Evolutionary conservation across 345 rosid genomes (phyloP), one percentile per base, ranked within the genome.

Genomic region (Eutrema japonicum): DNA sequence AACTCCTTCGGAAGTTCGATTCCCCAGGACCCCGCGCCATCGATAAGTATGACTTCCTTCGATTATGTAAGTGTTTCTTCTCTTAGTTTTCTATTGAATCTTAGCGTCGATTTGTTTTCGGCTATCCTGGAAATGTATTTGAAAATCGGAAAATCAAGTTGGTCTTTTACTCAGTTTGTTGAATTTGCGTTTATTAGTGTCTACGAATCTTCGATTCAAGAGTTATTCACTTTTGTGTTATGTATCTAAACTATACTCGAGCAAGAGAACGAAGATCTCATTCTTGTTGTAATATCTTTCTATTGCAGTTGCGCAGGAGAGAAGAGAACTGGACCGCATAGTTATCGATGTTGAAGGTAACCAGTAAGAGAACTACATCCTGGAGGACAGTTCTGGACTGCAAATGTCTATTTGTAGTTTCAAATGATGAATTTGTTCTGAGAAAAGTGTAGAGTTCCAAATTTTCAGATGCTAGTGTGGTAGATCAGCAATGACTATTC

Each of bases 11-110:
- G 36, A 81, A 51, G 46, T 73, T 47, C 48, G 64, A 53, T 42
- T 37, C 65, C 7, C 66, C 76, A 38, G 63, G 9, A 32, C 12
- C 57, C 27, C 42, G 76, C 55, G 71, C 60, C 27, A 1, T 75
- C 12, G 66, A 73, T 60, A 82, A 84, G 74, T 74, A 79, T 69
- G 79, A 64, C 7, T 84, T 84, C 38, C 83, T 86, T 60, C 79
- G 66, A 35, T 3, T 54, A 66, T 82, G 87, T 82, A 53, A 80
- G 79, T 83, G 50, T 66, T 55, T 62, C 68, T 72, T 59, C 53
- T 42, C 66, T 29, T n/a, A 10, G 3, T 27, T n/a, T n/a, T 3
- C 12, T 18, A 2, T n/a, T 4, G 35, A 10, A 2, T 33, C 42
- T 13, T 27, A 38, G 13, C 1, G 2, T 49, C 62, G 35, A 18